These are phyloP conservation scores for Irpex sp. DNA, from an alignment of 1,284 basidiomycete genomes.

Conservation along the genomic window DNA sequence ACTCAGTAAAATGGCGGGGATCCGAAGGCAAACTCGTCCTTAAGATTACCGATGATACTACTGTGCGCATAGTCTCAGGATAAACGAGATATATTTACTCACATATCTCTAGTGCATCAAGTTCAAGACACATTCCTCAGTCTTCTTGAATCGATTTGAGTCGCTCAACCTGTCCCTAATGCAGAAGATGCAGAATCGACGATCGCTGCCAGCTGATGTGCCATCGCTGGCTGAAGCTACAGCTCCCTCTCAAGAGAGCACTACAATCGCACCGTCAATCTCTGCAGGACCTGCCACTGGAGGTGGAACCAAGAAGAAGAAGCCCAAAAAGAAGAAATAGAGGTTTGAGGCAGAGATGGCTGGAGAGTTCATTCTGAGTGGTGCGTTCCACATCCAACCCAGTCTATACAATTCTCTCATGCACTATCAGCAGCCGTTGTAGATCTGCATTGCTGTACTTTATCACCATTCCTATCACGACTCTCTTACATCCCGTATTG, in stretches of 20 bases:
- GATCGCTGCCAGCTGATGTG: constrained; percentile 19
- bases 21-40: constrained; percentile 82
- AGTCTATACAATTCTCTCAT: not conserved
- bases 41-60: constrained; percentile 87
- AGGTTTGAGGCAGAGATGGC: not conserved
- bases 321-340: constrained; percentile 54
- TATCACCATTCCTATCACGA: not conserved
- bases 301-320: constrained; percentile 49
- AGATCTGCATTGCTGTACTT: not conserved
- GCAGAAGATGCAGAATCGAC: constrained; percentile 75
- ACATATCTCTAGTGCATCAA: constrained; percentile 74
- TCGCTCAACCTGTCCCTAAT: constrained; percentile 80
- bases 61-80: constrained; percentile 45
- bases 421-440: not conserved
- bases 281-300: constrained; percentile 26
- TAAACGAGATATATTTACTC: not conserved
- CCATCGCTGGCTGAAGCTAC: constrained; percentile 9
- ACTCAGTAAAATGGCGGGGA: constrained; percentile 85
- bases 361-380: not conserved
- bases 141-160: constrained; percentile 94
- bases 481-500: not conserved
- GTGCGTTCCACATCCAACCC: not conserved
- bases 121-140: constrained; percentile 90
- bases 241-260: constrained; percentile 21
- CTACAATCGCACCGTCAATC: constrained; percentile 13